These are phyloP conservation scores for Colletotrichum zoysiae DNA, from an alignment of 2,329 filamentous ascomycete species.

Conservation along the genomic window DNA sequence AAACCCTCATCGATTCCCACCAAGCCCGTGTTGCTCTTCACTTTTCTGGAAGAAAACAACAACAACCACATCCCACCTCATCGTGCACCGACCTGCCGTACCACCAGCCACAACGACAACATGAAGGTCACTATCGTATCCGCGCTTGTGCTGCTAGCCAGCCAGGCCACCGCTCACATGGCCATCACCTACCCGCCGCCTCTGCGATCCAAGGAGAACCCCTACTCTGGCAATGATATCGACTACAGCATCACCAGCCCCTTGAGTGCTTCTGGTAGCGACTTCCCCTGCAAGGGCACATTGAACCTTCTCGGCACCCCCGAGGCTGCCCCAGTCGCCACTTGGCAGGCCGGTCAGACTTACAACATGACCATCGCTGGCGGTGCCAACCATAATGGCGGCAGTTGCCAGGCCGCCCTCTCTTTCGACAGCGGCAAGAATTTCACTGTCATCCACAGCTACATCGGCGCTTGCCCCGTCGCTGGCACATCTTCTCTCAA, in stretches of 20 bases:
- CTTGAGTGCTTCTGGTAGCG: slow-evolving; percentile 67
- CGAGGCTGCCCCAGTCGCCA: slow-evolving; percentile 66
- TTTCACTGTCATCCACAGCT: slow-evolving; percentile 76
- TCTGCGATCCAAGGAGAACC: slow-evolving; percentile 66
- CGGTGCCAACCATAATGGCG: slow-evolving; percentile 74
- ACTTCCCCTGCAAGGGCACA: slow-evolving; percentile 83
- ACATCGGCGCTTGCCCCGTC: slow-evolving; percentile 67
- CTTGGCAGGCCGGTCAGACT: slow-evolving; percentile 71
- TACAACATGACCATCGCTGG: slow-evolving; percentile 76
- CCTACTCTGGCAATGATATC: slow-evolving; percentile 57
- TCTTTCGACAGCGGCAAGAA: slow-evolving; percentile 78
- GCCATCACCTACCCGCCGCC: slow-evolving; percentile 66
- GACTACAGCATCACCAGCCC: slow-evolving; percentile 82
- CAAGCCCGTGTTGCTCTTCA: slow-evolving; percentile 31
- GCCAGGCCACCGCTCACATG: slow-evolving; percentile 67
- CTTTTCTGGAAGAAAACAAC: slow-evolving; percentile 1
- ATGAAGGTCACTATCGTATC: slow-evolving; percentile 44
- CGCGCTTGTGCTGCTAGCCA: slow-evolving; percentile 51
- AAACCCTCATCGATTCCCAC: not conserved
- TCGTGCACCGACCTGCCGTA: slow-evolving; percentile 25
- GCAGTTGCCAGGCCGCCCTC: slow-evolving; percentile 81
- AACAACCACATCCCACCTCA: slow-evolving; percentile 3
- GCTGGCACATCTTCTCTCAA: slow-evolving; percentile 63
- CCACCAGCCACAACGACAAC: slow-evolving; percentile 43
- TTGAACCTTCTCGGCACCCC: slow-evolving; percentile 61